Conservation (phyloP, 2,329 filamentous ascomycete species). For the Coniochaeta hoffmannii region DNA sequence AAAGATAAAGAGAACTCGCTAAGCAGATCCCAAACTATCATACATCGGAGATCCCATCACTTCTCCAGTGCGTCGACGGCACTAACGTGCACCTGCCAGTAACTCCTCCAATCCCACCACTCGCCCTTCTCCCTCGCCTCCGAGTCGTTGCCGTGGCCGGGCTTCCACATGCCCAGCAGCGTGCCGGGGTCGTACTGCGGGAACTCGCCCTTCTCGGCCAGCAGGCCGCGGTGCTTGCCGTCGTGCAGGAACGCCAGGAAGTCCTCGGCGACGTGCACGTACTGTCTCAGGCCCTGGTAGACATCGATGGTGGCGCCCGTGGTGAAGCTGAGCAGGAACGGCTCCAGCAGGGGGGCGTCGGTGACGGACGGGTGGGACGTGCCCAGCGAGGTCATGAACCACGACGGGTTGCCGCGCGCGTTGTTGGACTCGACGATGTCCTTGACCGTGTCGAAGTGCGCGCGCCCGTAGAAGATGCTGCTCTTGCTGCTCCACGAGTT, state of each 20-base stretch:
- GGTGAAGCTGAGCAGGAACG: slow-evolving; percentile 50
- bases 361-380: slow-evolving; percentile 58
- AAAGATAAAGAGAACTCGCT: too few species aligned
- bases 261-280: slow-evolving; percentile 50
- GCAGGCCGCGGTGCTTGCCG: slow-evolving; percentile 35
- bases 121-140: slow-evolving; percentile 24
- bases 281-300: slow-evolving; percentile 48
- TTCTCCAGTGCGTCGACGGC: not conserved
- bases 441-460: slow-evolving; percentile 57
- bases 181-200: slow-evolving; percentile 29
- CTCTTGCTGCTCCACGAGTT: slow-evolving; percentile 54
- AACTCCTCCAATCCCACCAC: slow-evolving; percentile 29
- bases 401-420: slow-evolving; percentile 33
- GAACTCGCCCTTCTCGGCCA: slow-evolving; percentile 39
- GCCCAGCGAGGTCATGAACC: slow-evolving; percentile 48
- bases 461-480: slow-evolving; percentile 52
- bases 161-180: slow-evolving; percentile 25
- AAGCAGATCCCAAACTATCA: not conserved
- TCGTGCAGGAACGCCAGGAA: slow-evolving; percentile 44
- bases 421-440: slow-evolving; percentile 43
- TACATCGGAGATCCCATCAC: not conserved
- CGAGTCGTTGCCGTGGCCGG: slow-evolving; percentile 20
- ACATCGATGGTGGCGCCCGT: slow-evolving; percentile 54
- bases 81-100: slow-evolving; percentile 35
- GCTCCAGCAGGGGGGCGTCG: slow-evolving; percentile 58